These are phyloP conservation scores for Yarrowia galli DNA, from an alignment of 1,139 yeast species.

Conservation along the genomic window DNA sequence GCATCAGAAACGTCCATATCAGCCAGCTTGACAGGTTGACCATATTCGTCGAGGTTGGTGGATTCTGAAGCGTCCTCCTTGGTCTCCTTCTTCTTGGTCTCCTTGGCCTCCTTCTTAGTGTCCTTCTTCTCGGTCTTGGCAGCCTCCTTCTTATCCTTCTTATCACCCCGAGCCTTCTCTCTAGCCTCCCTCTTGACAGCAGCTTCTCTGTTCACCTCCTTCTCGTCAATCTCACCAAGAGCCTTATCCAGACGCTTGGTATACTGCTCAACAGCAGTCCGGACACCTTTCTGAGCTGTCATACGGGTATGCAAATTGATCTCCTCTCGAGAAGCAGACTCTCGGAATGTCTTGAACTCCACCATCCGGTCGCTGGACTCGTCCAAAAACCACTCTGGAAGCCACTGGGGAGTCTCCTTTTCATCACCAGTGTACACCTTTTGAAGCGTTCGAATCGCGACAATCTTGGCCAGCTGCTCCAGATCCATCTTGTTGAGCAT, in stretches of 20 bases:
- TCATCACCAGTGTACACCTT: constrained; percentile 25
- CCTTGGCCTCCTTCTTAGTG: not conserved
- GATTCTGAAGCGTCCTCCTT: constrained; percentile 25
- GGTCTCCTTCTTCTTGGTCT: constrained; percentile 22
- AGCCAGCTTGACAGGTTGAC: not conserved
- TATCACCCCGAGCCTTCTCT: too few species aligned
- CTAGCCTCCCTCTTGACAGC: not conserved
- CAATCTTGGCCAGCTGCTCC: constrained; percentile 17
- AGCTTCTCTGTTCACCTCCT: not conserved
- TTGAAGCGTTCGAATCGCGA: constrained; percentile 21
- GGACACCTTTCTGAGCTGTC: constrained; percentile 21
- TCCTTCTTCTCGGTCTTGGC: not conserved
- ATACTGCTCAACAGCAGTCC: constrained; percentile 24
- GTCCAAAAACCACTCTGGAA: constrained; percentile 34
- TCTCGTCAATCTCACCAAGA: constrained; percentile 1
- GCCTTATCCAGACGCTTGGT: constrained; percentile 25
- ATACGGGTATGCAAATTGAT: constrained; percentile 35
- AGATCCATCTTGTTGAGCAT: constrained; percentile 25
- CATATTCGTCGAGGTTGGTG: not conserved
- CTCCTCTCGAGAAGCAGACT: constrained; percentile 13
- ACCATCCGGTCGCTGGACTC: constrained; percentile 8
- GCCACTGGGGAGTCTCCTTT: constrained; percentile 21
- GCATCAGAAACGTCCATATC: constrained; percentile 39
- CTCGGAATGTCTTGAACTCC: constrained; percentile 8
- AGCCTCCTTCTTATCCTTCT: not conserved